Evolutionary conservation across 176 grass and related monocot species (phyloP), one percentile per base, ranked within the genome.

Genomic region (Lolium perenne): DNA sequence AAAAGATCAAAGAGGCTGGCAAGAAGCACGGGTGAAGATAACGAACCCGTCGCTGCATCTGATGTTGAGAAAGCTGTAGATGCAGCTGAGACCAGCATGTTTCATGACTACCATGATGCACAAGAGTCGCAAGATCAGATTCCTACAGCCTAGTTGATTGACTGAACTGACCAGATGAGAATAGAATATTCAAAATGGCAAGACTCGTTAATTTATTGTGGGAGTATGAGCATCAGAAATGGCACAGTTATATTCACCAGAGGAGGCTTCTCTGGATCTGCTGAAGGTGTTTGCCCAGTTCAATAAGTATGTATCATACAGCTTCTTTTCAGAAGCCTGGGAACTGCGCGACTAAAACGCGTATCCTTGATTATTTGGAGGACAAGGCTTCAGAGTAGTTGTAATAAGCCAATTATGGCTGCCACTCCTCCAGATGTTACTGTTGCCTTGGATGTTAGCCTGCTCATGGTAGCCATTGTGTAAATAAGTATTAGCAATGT

Each of bases 1-100:
- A 99, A 99, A 93, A 91, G 94, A 87, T 82, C 85, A 23, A 99
- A 89, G 82, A 93, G 89, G 72, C 71, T 90, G 46, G 83, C 82
- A 45, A 97, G 89, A 80, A 91, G 78, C 18, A 58, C 64, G 13
- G 65, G 77, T 51, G 94, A 93, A 48, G 92, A 96, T 23, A 88
- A 77, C 17, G 90, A 82, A 18, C 18, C 21, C 5, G 40, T 38
- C 40, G 69, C 51, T 81, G 71, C 35, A 11, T 60, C 32, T 68
- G 82, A 78, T 78, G 17, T 45, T 26, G 90, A 78, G 35, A 77
- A 88, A 77, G 82, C 18, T 5, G 78, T 54, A 48, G 82, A 88
- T 78, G 77, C 29, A 78, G 47, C 6, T 61, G 86, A 91, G 58
- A 82, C 77, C 74, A 1, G 25, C n/a, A 2, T 6, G 14, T 38